A percentile compares a stretch with the other conserved stretches of the same genome.
phyloP scores from a whole-genome alignment of 176 grass and related monocot genomes.

The Rhynchospora pubera region DNA sequence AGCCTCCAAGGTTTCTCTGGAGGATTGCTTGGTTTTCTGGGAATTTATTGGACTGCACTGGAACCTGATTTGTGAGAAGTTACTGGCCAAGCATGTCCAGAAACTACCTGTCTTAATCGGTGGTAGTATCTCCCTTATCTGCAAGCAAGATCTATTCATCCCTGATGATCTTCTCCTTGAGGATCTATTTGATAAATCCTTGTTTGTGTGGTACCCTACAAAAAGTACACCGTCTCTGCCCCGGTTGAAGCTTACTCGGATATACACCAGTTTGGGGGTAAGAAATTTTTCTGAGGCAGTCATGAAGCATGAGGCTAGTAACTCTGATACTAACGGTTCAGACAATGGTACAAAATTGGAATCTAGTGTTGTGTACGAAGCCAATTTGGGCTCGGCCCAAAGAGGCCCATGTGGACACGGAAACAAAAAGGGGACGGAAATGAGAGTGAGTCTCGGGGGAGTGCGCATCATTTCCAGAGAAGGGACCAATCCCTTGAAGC shows the following conservation, averaged over 20 bases:
- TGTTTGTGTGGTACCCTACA: slow-evolving; percentile 58
- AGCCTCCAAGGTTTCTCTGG: not conserved
- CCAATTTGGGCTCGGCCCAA: too few species aligned
- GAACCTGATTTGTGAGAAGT: slow-evolving; percentile 7
- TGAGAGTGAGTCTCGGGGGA: too few species aligned
- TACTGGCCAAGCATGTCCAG: slow-evolving; percentile 14
- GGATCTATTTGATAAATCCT: slow-evolving; percentile 41
- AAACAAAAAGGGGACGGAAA: too few species aligned
- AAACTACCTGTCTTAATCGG: slow-evolving; percentile 37
- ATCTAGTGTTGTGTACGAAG: too few species aligned
- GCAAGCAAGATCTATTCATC: slow-evolving; percentile 46
- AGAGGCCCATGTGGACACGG: too few species aligned
- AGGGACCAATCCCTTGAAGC: too few species aligned
- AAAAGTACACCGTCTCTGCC: slow-evolving; percentile 1
- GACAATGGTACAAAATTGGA: not conserved
- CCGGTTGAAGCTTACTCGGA: slow-evolving; percentile 26
- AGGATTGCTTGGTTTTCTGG: slow-evolving; percentile 54
- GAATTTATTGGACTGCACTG: slow-evolving; percentile 39
- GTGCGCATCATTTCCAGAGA: too few species aligned
- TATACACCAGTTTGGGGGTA: slow-evolving; percentile 43
- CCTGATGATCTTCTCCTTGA: slow-evolving; percentile 52
- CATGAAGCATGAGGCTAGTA: slow-evolving; percentile 22
- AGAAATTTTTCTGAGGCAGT: slow-evolving; percentile 41
- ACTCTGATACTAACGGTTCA: not conserved
- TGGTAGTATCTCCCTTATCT: slow-evolving; percentile 30